These are phyloP conservation scores for Didymella pomorum DNA, from an alignment of 2,329 filamentous ascomycete species.

Conservation along the genomic window DNA sequence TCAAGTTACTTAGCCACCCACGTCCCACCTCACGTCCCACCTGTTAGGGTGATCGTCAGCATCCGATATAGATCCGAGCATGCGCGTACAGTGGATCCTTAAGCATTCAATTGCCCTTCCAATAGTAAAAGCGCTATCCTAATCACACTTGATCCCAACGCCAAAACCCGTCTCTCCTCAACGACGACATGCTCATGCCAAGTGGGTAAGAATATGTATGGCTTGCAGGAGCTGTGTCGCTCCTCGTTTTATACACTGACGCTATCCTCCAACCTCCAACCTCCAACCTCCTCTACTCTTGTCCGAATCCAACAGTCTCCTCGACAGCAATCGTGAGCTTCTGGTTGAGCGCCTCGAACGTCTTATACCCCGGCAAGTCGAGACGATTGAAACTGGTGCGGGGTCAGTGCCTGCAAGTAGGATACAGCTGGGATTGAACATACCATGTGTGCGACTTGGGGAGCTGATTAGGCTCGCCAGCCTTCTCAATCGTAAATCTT, in stretches of 20 bases:
- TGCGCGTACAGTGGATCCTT: neutral
- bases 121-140: slow-evolving; percentile 7
- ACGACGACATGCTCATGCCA: slow-evolving; percentile 9
- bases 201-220: slow-evolving; percentile 14
- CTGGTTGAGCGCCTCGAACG: slow-evolving; percentile 79
- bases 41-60: too few relatives aligned
- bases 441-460: slow-evolving; percentile 99
- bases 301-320: slow-evolving; percentile 98
- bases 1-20: too few relatives aligned
- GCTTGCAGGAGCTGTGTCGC: slow-evolving; percentile 1
- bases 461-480: slow-evolving; percentile 86
- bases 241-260: slow-evolving; percentile 16
- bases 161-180: neutral
- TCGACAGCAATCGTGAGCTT: slow-evolving; percentile 98
- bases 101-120: slow-evolving; percentile 12
- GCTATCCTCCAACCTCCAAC: neutral
- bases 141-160: slow-evolving; percentile 3
- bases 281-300: slow-evolving; percentile 69
- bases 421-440: slow-evolving; percentile 51
- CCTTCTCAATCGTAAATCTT: slow-evolving; percentile 97
- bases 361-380: slow-evolving; percentile 93
- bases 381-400: slow-evolving; percentile 87
- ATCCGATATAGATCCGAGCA: neutral
- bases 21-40: too few relatives aligned
- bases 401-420: neutral